Evolutionary conservation across 2,329 filamentous ascomycete genomes (phyloP), one percentile per base, ranked within the genome.

Genomic region (Pseudopithomyces maydicus): DNA sequence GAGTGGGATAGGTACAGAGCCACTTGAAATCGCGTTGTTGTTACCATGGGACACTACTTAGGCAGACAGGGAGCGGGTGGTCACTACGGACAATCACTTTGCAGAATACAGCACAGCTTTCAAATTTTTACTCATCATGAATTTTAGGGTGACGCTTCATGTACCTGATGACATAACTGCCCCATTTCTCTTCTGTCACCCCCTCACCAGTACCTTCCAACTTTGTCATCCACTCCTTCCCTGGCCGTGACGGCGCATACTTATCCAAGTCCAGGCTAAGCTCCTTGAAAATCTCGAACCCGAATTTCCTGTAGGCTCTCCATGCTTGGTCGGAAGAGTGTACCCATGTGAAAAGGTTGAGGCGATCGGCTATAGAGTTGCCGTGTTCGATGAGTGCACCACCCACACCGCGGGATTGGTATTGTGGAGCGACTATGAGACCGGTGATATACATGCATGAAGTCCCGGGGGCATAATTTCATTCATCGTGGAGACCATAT

Each of bases 261-360:
- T 53, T 23, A 44, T 56, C 54, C 8, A 56, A 19, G 35, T 56
- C 42, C 2, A 56, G 6, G 14, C 52, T 26, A 10, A 56, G 36
- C 36, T 52, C 48, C 33, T 29, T 41, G 5, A 56, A 48, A 23
- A 52, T 38, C 10, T 52, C 35, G 29, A 48, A 56, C 23, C 54
- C 54, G 10, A 29, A 41, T 20, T 52, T 56, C 17, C 32, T 20
- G n/a, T 52, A 56, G 5, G 38, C 35, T n/a, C 29, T 43, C 41
- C 43, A 52, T 17, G 54, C 54, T 14, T 52, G 33, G 15, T 56
- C 48, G 6, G 54, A 56, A 4, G 54, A 52, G 23, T 56, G 54
- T 15, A 56, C 54, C 54, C 49, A 56, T 15, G 54, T 56, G 49
- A 56, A 56, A 11, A 56, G 7, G 23, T 36, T 19, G 15, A 56